phyloP scores from a whole-genome alignment of 805 yeast species.

The Metschnikowia rubicola region DNA sequence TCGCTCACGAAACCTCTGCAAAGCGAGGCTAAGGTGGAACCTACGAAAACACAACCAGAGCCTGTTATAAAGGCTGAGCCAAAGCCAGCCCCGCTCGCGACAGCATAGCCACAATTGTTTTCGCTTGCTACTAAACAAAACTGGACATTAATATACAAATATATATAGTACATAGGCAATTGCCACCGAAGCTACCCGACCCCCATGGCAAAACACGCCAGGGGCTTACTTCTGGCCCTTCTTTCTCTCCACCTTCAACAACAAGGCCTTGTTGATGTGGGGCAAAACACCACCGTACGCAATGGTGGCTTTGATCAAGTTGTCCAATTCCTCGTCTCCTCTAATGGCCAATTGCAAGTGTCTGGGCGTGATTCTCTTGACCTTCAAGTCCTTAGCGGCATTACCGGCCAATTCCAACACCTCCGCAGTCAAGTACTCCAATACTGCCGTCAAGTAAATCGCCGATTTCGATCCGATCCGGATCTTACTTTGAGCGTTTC shows the following conservation, averaged over 20 bases:
- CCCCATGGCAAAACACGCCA: background rate
- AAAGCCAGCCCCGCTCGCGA: background rate
- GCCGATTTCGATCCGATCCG: slow-evolving; percentile 88
- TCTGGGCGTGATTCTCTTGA: slow-evolving; percentile 32
- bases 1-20: background rate
- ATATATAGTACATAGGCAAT: slow-evolving; percentile 16
- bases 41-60: background rate
- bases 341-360: slow-evolving; percentile 32
- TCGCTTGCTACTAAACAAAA: slow-evolving; percentile 1
- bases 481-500: slow-evolving; percentile 76
- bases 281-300: slow-evolving; percentile 36
- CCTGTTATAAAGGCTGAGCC: no score
- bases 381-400: slow-evolving; percentile 33
- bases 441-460: slow-evolving; percentile 37
- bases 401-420: slow-evolving; percentile 33
- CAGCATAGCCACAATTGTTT: background rate
- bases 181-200: slow-evolving; percentile 2
- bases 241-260: slow-evolving; percentile 31
- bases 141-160: slow-evolving; percentile 17
- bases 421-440: slow-evolving; percentile 31
- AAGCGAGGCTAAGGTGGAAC: background rate
- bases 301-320: slow-evolving; percentile 32
- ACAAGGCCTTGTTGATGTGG: slow-evolving; percentile 32
- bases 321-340: slow-evolving; percentile 32
- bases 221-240: slow-evolving; percentile 19